These are phyloP conservation scores for Drosera spatulata DNA, from an alignment of 179 eudicot species.

Conservation along the genomic window DNA sequence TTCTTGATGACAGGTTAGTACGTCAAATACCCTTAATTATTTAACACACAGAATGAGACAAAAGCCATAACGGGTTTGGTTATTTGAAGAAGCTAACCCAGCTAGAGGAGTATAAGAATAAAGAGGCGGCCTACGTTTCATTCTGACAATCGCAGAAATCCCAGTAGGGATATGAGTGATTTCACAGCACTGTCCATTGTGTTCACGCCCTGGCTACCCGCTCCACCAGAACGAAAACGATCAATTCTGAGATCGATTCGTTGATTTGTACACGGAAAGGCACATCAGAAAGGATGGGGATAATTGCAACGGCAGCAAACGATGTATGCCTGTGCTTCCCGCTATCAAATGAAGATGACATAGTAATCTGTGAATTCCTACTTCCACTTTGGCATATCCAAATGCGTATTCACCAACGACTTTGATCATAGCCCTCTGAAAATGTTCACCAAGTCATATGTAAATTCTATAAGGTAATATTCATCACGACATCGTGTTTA, in stretches of 20 bases:
- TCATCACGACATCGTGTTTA: no score
- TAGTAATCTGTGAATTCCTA: slow-evolving; percentile 86
- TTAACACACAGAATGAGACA: background rate
- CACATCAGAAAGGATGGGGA: slow-evolving; percentile 73
- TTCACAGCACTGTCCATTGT: slow-evolving; percentile 89
- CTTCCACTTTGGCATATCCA: slow-evolving; percentile 97
- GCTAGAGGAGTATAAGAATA: background rate
- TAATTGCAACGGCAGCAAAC: slow-evolving; percentile 95
- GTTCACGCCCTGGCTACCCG: slow-evolving; percentile 89
- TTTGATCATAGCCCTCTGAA: slow-evolving; percentile 81
- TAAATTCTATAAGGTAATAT: slow-evolving; percentile 2
- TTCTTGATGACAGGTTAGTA: no score
- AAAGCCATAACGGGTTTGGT: background rate
- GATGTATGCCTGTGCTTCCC: slow-evolving; percentile 90
- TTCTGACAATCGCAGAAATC: slow-evolving; percentile 74
- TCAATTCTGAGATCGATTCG: slow-evolving; percentile 95
- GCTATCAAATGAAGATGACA: slow-evolving; percentile 92
- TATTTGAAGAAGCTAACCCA: no score
- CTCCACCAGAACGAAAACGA: slow-evolving; percentile 83
- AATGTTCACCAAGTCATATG: slow-evolving; percentile 4
- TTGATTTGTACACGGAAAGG: slow-evolving; percentile 73
- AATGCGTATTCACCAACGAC: slow-evolving; percentile 87
- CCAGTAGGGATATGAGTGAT: slow-evolving; percentile 95
- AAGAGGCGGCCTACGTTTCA: slow-evolving; percentile 45
- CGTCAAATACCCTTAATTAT: no score